phyloP scores from a whole-genome alignment of 2,329 filamentous ascomycete genomes.

The Fusarium tanahbumbuense region DNA sequence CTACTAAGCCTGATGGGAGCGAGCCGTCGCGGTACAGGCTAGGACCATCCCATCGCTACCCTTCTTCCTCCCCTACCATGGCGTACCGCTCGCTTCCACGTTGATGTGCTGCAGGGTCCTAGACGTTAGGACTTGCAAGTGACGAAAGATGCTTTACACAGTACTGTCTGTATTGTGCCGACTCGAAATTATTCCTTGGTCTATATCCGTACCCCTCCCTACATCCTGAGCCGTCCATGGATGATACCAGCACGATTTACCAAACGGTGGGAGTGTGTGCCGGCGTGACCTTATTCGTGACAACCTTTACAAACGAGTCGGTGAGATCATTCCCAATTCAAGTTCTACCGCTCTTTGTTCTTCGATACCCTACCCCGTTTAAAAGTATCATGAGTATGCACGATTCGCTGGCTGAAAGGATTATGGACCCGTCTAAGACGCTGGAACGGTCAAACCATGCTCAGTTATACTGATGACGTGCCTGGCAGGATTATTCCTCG shows the following conservation, averaged over 20 bases:
- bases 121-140: constrained; percentile 4
- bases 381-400: constrained; percentile 13
- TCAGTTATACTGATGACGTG: constrained; percentile 16
- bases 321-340: constrained; percentile 31
- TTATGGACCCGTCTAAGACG: background rate
- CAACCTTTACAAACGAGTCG: constrained; percentile 22
- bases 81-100: constrained; percentile 29
- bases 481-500: background rate
- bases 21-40: constrained; percentile 35
- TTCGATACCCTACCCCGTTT: background rate
- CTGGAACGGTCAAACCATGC: background rate
- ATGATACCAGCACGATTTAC: constrained; percentile 11
- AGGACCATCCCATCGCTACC: constrained; percentile 27
- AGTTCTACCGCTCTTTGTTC: constrained; percentile 16
- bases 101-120: constrained; percentile 39
- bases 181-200: constrained; percentile 12
- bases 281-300: constrained; percentile 22
- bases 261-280: constrained; percentile 7
- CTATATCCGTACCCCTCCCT: background rate
- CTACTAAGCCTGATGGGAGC: constrained; percentile 26
- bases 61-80: constrained; percentile 9
- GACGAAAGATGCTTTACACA: constrained; percentile 9
- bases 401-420: constrained; percentile 22
- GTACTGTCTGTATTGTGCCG: constrained; percentile 2
- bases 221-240: background rate